Percentiles rank a stretch among this genome's conserved stretches.
Conservation (phyloP, 164 flowering plant species). For the Magnolia officinalis region DNA sequence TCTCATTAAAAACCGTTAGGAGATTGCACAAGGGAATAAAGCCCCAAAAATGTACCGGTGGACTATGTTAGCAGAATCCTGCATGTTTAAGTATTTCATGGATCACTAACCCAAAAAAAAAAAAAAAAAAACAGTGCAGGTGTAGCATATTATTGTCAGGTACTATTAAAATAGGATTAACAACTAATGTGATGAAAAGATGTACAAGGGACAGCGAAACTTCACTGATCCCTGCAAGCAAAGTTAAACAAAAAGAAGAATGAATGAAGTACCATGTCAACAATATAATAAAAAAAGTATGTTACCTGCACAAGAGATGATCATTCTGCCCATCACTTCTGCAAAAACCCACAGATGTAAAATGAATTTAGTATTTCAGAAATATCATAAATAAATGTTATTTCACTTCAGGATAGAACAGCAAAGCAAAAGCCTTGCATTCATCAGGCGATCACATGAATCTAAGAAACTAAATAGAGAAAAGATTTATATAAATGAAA, state of each 20-base stretch:
- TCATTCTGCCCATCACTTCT: conserved; percentile 64
- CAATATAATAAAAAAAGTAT: background rate
- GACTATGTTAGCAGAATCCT: background rate
- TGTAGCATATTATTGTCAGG: background rate
- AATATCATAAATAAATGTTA: background rate
- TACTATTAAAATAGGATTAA: background rate
- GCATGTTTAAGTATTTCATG: background rate
- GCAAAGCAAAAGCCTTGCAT: background rate
- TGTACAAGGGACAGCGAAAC: background rate
- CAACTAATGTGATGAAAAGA: background rate
- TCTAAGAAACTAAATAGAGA: no score
- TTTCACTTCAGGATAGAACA: background rate
- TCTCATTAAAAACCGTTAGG: background rate
- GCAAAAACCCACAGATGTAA: conserved; percentile 17
- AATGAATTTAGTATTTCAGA: background rate
- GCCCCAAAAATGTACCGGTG: background rate
- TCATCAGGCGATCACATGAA: background rate
- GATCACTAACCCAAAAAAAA: background rate
- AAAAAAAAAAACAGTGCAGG: background rate
- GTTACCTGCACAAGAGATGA: conserved; percentile 70
- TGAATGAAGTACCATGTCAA: background rate
- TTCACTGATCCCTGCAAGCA: background rate
- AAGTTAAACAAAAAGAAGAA: background rate
- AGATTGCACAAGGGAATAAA: background rate
- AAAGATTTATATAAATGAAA: background rate